Percentiles rank a stretch among this genome's conserved stretches.
phyloP scores from a whole-genome alignment of 2,329 filamentous ascomycete species.

The Capronia americana region DNA sequence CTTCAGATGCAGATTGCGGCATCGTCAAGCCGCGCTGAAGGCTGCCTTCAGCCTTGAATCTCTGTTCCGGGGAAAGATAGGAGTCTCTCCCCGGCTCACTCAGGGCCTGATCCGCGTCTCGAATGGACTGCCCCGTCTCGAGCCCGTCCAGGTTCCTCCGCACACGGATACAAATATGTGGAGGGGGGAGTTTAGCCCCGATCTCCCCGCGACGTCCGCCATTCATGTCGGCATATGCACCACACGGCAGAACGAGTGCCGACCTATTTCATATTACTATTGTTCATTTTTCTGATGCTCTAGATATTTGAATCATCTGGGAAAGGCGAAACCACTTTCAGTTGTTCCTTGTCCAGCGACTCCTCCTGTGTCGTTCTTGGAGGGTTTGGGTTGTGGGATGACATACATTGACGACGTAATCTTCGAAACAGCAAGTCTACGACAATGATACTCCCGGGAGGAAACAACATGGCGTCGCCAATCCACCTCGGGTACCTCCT shows the following conservation, averaged over 20 bases:
- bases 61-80: not conserved
- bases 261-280: not conserved
- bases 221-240: not conserved
- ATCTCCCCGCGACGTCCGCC: not conserved
- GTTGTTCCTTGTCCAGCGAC: not conserved
- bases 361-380: not conserved
- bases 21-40: not conserved
- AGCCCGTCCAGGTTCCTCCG: not conserved
- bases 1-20: not conserved
- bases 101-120: not conserved
- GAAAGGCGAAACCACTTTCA: not conserved
- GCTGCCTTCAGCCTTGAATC: not conserved
- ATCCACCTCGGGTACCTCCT: conserved; percentile 3
- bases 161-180: not conserved
- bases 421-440: not conserved
- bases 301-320: not conserved
- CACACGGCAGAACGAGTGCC: not conserved
- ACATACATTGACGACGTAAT: not conserved
- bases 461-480: not conserved
- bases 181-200: not conserved
- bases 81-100: not conserved
- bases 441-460: conserved; percentile 13
- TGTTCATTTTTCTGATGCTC: not conserved
- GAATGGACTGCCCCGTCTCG: not conserved
- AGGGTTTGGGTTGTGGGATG: not conserved